A percentile compares a stretch with the other conserved stretches of the same genome.
Evolutionary conservation across 768 basidiomycete genomes (phyloP).

Genomic region (Xerocomellus amylosporus): DNA sequence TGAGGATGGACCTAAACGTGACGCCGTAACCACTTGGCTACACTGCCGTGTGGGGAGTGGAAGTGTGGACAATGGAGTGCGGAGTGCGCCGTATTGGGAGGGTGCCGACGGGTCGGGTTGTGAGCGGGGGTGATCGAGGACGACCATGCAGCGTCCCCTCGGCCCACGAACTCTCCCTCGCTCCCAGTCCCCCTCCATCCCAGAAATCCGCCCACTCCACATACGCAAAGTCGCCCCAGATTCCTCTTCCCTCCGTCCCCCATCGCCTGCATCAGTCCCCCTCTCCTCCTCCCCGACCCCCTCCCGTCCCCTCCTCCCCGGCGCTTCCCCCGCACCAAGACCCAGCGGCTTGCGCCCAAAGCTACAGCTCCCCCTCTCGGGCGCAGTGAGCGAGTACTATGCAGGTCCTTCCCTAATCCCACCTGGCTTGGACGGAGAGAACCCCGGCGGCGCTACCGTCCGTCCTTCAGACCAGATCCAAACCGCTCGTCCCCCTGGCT

Average conservation of each 20-base stretch:
- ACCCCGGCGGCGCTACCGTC: constrained; percentile 42
- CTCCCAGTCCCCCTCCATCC: constrained; percentile 41
- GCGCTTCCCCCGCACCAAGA: constrained; percentile 20
- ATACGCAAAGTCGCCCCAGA: constrained; percentile 38
- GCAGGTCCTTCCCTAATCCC: constrained; percentile 33
- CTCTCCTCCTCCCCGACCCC: constrained; percentile 32
- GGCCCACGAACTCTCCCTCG: constrained; percentile 50
- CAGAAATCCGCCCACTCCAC: constrained; percentile 39
- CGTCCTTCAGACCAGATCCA: constrained; percentile 38
- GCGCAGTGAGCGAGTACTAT: constrained; percentile 31
- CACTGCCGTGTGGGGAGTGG: constrained; percentile 36
- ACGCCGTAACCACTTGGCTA: constrained; percentile 62
- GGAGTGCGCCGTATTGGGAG: background rate
- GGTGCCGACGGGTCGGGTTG: constrained; percentile 15
- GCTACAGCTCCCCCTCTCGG: constrained; percentile 35
- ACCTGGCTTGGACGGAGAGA: constrained; percentile 34
- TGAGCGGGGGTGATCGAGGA: constrained; percentile 1
- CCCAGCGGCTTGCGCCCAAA: constrained; percentile 32
- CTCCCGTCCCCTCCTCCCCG: constrained; percentile 32
- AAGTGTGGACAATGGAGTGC: background rate
- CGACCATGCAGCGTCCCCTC: constrained; percentile 42
- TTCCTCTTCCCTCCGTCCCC: constrained; percentile 25
- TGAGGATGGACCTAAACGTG: constrained; percentile 47
- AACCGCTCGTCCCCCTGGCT: constrained; percentile 30
- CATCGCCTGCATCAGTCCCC: constrained; percentile 29